Evolutionary conservation across 2,329 filamentous ascomycete genomes (phyloP).

Genomic region (Aureobasidium sp.): DNA sequence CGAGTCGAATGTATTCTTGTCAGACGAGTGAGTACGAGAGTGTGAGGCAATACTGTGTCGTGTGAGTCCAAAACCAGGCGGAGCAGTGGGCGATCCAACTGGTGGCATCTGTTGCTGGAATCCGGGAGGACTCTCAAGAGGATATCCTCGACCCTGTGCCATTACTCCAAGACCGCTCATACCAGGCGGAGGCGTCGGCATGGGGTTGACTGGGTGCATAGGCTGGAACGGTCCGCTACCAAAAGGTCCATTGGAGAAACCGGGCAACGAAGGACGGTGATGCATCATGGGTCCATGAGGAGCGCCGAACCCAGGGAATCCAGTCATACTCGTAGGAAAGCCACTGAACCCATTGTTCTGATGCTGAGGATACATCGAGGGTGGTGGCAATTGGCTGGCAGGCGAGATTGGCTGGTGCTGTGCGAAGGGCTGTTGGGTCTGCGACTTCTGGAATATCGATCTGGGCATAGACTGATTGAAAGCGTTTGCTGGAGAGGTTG

Average conservation of each 20-base stretch:
- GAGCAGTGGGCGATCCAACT: conserved; percentile 21
- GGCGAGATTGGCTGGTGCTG: conserved; percentile 52
- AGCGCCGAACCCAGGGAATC: conserved; percentile 35
- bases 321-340: conserved; percentile 42
- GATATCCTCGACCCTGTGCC: conserved; percentile 46
- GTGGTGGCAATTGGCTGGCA: conserved; percentile 41
- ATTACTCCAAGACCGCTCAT: conserved; percentile 54
- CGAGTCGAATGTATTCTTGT: conserved; percentile 51
- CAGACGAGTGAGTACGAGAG: conserved; percentile 64
- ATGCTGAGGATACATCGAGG: conserved; percentile 43
- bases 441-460: conserved; percentile 52
- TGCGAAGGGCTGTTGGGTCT: conserved; percentile 42
- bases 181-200: conserved; percentile 43
- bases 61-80: conserved; percentile 28
- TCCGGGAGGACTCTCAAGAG: conserved; percentile 48
- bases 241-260: conserved; percentile 44
- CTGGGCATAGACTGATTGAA: conserved; percentile 53
- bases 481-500: conserved; percentile 50
- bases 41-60: conserved; percentile 45
- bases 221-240: conserved; percentile 44
- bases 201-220: conserved; percentile 42
- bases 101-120: conserved; percentile 31
- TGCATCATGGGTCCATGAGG: conserved; percentile 47
- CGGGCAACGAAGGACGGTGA: conserved; percentile 45
- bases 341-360: conserved; percentile 33